Conservation (phyloP, 495 filamentous ascomycete species). For the Ramalina intermedia region DNA sequence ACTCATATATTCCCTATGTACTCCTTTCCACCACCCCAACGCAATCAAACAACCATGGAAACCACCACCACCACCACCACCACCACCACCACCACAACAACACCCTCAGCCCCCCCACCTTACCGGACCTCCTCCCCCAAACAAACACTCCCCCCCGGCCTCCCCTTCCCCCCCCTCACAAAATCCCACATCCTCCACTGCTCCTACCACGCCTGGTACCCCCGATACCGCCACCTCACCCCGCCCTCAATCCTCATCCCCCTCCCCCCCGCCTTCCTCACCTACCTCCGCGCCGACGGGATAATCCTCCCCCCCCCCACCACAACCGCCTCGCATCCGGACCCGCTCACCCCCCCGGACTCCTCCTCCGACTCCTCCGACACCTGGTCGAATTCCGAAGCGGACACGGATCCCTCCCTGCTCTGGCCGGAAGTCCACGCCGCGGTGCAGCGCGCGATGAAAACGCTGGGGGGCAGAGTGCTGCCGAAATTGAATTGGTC, state of each 20-base stretch:
- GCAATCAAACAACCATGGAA: neutral
- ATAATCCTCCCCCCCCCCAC: constrained; percentile 63
- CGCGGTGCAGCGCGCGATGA: constrained; percentile 58
- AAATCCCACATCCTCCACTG: constrained; percentile 83
- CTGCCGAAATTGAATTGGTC: constrained; percentile 96
- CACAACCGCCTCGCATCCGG: neutral
- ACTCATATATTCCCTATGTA: neutral
- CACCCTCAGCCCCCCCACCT: too few relatives aligned
- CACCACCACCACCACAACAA: too few relatives aligned
- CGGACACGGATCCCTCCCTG: constrained; percentile 42
- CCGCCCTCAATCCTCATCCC: constrained; percentile 78
- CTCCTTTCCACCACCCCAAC: neutral
- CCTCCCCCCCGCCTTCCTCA: constrained; percentile 56
- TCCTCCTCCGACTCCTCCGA: constrained; percentile 23
- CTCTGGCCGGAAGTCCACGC: constrained; percentile 60
- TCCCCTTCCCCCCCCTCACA: constrained; percentile 70
- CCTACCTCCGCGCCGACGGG: constrained; percentile 83
- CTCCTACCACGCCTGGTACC: constrained; percentile 85
- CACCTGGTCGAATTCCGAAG: constrained; percentile 24
- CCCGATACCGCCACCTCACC: constrained; percentile 64
- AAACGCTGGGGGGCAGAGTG: constrained; percentile 65
- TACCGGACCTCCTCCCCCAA: neutral
- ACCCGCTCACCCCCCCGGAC: constrained; percentile 15
- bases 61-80: too few relatives aligned
- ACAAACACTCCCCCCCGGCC: constrained; percentile 4